Base-by-base conservation (phyloP, 2,329 filamentous ascomycete species). In the Simplicillium aogashimaense region DNA sequence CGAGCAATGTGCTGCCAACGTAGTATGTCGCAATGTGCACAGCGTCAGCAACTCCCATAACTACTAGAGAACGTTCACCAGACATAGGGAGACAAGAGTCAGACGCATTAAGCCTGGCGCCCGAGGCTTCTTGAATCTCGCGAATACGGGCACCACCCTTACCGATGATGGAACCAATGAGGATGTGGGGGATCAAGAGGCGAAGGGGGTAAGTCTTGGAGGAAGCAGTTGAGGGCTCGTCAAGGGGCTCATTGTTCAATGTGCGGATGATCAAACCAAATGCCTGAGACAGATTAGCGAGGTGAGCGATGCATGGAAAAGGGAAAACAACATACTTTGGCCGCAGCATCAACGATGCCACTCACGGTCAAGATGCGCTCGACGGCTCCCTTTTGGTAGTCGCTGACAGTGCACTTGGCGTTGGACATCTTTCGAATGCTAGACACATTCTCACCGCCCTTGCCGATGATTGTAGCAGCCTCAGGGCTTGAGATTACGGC, bases 21-120 rank as follows among this genome's bases (percentile, higher is more conserved):
- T 98, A 98, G 70, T 97, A 98, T 30, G 92, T 95, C 37, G 92
- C 92, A 62, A 98, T 98, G 66, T 98, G 92, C 37, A 98, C 90
- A 43, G 92, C 90, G 67, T 98, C 92, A 40, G 92, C 92, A 43
- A 98, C 92, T 60, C 92, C 92, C 64, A 97, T 87, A 25, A 98
- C 89, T 38, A 98, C 90, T 37, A 98, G 77, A n/a, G 92, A 97
- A 36, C 92, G 86, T 67, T 98, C 92, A 44, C 88, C 94, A 14
- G 92, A 98, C 45, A 95, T 76, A 37, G 92, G 92, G 41, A 98
- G 76, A 58, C 89, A 94, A 5, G 88, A 83, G 61, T 97, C 92
- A 7, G 92, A 98, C 18, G 92, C 92, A 62, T 98, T 98, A 35
- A 98, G 76, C 46, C 94, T 84, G 40, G 92, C 92, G 45, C 94